Evolutionary conservation across 116 monocot species (phyloP).

Genomic region (Dioscorea cayenensis): DNA sequence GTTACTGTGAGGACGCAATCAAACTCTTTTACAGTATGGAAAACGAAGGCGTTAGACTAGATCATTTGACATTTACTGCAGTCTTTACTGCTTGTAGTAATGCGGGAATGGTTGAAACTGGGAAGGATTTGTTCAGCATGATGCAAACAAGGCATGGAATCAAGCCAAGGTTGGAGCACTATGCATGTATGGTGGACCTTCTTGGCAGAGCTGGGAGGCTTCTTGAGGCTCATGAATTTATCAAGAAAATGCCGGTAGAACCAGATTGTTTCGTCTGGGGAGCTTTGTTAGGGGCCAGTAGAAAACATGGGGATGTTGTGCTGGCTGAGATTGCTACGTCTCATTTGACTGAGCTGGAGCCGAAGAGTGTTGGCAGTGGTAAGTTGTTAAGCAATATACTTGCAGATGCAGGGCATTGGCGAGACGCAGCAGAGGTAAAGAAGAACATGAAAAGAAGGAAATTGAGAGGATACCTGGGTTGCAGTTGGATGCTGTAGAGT

Average conservation of each 20-base stretch:
- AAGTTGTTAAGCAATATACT: conserved; percentile 18
- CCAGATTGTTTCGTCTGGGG: conserved; percentile 59
- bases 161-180: conserved; percentile 48
- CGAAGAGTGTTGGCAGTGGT: conserved; percentile 22
- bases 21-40: conserved; percentile 33
- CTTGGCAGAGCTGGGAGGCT: conserved; percentile 40
- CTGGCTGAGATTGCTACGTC: conserved; percentile 35
- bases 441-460: conserved; percentile 12
- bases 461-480: conserved; percentile 1
- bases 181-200: conserved; percentile 59
- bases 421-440: conserved; percentile 25
- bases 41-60: conserved; percentile 11
- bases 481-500: conserved; percentile 17
- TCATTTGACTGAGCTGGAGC: conserved; percentile 29
- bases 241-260: conserved; percentile 33
- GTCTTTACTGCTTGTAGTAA: conserved; percentile 55
- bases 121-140: conserved; percentile 20
- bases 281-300: conserved; percentile 45
- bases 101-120: conserved; percentile 36
- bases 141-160: conserved; percentile 32
- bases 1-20: conserved; percentile 27
- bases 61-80: conserved; percentile 57
- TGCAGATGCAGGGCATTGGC: conserved; percentile 19
- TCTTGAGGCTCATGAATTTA: conserved; percentile 29
- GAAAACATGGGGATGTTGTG: conserved; percentile 19